These are phyloP conservation scores for Erodium maritimum DNA, from an alignment of 345 rosid species.

Conservation along the genomic window DNA sequence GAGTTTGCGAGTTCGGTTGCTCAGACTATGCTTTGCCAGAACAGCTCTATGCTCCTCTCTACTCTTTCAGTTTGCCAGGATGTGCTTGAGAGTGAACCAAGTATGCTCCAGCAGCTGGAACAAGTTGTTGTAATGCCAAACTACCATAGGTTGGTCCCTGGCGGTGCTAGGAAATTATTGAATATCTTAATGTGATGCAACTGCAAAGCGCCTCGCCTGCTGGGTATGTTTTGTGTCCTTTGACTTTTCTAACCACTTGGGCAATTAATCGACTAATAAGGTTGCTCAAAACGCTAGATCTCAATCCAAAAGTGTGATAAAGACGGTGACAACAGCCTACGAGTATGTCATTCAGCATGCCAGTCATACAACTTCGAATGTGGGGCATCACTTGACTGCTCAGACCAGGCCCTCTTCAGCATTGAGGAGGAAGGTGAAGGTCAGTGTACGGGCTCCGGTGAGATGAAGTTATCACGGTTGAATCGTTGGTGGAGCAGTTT, in stretches of 20 bases:
- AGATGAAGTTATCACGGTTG: constrained; percentile 35
- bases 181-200: constrained; percentile 73
- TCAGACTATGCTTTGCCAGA: constrained; percentile 99
- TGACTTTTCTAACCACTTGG: neutral
- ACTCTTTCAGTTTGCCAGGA: constrained; percentile 79
- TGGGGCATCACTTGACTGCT: constrained; percentile 95
- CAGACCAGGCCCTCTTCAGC: constrained; percentile 93
- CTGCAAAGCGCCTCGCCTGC: constrained; percentile 91
- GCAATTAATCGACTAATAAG: neutral
- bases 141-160: constrained; percentile 76
- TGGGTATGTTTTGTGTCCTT: constrained; percentile 43
- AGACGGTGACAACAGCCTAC: constrained; percentile 87
- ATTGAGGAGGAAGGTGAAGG: constrained; percentile 59
- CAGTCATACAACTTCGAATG: constrained; percentile 82
- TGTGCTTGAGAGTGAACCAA: constrained; percentile 73
- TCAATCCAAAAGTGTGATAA: constrained; percentile 92
- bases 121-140: constrained; percentile 97
- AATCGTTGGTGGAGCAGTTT: constrained; percentile 9
- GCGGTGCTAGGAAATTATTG: constrained; percentile 77
- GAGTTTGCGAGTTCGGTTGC: constrained; percentile 97
- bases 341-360: constrained; percentile 93
- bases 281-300: constrained; percentile 36
- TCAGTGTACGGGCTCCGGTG: constrained; percentile 82
- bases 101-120: constrained; percentile 88
- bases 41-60: constrained; percentile 72